phyloP scores from a whole-genome alignment of 441 rosid species.

The Dalechampia spathulata region DNA sequence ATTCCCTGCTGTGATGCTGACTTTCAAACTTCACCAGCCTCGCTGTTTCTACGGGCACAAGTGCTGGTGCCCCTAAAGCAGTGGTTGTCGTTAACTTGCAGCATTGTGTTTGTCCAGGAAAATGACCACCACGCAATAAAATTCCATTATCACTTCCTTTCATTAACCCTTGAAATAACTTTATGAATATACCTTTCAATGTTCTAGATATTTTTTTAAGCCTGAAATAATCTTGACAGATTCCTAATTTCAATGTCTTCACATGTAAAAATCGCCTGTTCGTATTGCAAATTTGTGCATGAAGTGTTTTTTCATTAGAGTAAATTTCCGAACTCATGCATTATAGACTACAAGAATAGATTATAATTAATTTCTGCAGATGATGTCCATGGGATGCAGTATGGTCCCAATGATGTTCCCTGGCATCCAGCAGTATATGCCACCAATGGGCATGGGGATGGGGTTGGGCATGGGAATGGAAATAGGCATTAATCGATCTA shows the following conservation, averaged over 20 bases:
- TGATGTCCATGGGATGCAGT: constrained; percentile 98
- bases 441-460: constrained; percentile 58
- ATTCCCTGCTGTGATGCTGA: too few relatives aligned
- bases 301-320: not conserved
- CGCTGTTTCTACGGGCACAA: too few relatives aligned
- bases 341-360: constrained; percentile 25
- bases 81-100: too few relatives aligned
- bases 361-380: constrained; percentile 36
- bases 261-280: not conserved
- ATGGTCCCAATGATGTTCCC: constrained; percentile 89
- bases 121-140: too few relatives aligned
- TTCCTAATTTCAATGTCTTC: too few relatives aligned
- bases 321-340: constrained; percentile 14
- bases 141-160: too few relatives aligned
- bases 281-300: not conserved
- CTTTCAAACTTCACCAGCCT: too few relatives aligned
- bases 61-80: too few relatives aligned
- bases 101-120: too few relatives aligned
- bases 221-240: not conserved
- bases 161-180: too few relatives aligned
- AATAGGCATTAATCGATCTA: constrained; percentile 53
- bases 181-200: too few relatives aligned
- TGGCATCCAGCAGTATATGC: constrained; percentile 71
- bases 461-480: constrained; percentile 59
- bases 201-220: too few relatives aligned